Evolutionary conservation across 805 yeast genomes (phyloP), one percentile per base, ranked within the genome.

Genomic region (Lipomyces anomalus): DNA sequence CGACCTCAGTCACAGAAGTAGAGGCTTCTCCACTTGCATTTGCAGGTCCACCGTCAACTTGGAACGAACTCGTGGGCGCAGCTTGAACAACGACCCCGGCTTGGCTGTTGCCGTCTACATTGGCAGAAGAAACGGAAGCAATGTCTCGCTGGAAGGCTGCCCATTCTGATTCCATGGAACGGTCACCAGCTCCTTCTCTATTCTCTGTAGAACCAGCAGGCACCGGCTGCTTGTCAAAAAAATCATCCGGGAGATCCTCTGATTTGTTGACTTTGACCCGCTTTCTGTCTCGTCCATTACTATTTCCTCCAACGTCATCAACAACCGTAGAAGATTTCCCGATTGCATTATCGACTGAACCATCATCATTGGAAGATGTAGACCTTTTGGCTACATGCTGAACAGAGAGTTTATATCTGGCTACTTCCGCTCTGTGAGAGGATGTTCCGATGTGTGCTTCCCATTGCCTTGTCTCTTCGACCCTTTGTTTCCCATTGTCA

Each of bases 101-200:
- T 35, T 39, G 6, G 38, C 36, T 3, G 48, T 32, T 6, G n/a
- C 11, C 11, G n/a, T 11, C 13, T 28, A 28, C n/a, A 9, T 16
- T 20, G 18, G 13, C 40, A 6, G 13, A 37, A 17, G 23, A 38
- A n/a, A 36, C 22, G 16, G 16, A n/a, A 6, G 55, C 47, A 22
- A 50, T 48, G 18, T 50, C 55, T 5, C 33, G 23, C 39, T 48
- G 53, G 32, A 50, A 50, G 5, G 53, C 55, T 9, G 47, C 49
- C 55, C 55, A 50, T 37, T 50, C 55, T 5, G 49, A 42, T 29
- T 50, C 55, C 13, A 43, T n/a, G 13, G 34, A 42, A 4, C 16
- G 13, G 32, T 28, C 32, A 16, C 13, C 13, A 13, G 32, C 21
- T 13, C 40, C 18, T 5, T 18, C 17, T 28, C 42, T 13, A 11